A percentile compares a stretch with the other conserved stretches of the same genome.
phyloP scores from a whole-genome alignment of 2,329 filamentous ascomycete genomes.

The Ilyonectria robusta region DNA sequence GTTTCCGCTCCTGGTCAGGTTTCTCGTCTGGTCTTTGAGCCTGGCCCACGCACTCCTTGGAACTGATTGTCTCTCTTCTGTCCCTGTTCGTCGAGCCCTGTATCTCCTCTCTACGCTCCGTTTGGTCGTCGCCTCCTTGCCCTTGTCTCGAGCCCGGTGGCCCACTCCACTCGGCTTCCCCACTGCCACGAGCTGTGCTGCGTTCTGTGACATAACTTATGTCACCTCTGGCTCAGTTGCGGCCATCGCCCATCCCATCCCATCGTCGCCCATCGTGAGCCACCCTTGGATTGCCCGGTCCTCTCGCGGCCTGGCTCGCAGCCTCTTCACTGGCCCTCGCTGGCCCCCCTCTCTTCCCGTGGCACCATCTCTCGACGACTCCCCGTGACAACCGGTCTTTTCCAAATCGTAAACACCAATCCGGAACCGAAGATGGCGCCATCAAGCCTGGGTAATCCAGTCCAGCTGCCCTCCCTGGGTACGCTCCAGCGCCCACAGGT shows the following conservation, averaged over 20 bases:
- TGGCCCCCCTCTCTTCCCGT: conserved; percentile 4
- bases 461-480: conserved; percentile 7
- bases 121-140: conserved; percentile 17
- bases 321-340: neutral
- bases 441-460: neutral
- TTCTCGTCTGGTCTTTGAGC: conserved; percentile 4
- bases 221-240: conserved; percentile 8
- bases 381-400: conserved; percentile 17
- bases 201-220: conserved; percentile 8
- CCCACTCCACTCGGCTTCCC: conserved; percentile 20
- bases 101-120: conserved; percentile 10
- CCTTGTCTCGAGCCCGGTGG: conserved; percentile 16
- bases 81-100: conserved; percentile 1
- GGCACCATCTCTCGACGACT: conserved; percentile 20
- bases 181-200: conserved; percentile 30
- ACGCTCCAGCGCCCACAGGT: neutral
- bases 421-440: conserved; percentile 2
- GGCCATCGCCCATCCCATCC: neutral
- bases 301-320: neutral
- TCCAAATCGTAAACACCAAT: conserved; percentile 11
- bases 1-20: neutral
- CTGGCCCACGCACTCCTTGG: neutral
- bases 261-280: neutral
- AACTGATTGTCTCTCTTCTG: conserved; percentile 2
- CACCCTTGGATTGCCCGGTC: neutral